Conservation (phyloP, 441 rosid genomes). For the Lepidium campestre region DNA sequence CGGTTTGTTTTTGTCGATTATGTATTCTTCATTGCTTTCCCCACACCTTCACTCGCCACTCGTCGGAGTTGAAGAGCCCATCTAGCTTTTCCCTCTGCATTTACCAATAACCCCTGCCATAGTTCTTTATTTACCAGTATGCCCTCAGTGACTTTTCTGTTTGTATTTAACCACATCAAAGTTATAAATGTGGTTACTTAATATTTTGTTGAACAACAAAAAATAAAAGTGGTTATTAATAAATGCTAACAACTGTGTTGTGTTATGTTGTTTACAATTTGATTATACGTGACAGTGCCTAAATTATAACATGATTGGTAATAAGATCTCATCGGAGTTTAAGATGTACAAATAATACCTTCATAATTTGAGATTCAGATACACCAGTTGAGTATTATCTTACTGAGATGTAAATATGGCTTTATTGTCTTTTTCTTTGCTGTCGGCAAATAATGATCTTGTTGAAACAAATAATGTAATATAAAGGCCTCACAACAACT, state of each 20-base stretch:
- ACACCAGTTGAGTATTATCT: neutral
- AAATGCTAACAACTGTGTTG: neutral
- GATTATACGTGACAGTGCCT: neutral
- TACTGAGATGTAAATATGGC: neutral
- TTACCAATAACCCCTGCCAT: conserved; percentile 2
- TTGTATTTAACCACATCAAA: neutral
- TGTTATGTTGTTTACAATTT: neutral
- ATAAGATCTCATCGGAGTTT: neutral
- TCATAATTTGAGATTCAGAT: neutral
- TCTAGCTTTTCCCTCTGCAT: neutral
- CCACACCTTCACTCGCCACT: conserved; percentile 29
- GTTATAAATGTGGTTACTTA: too few relatives aligned
- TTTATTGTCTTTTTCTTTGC: neutral
- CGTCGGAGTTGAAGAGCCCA: conserved; percentile 27
- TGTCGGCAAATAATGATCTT: conserved; percentile 3
- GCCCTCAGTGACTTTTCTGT: conserved; percentile 3
- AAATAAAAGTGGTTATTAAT: neutral
- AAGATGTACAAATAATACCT: neutral
- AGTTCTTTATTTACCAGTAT: conserved; percentile 4
- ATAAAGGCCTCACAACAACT: neutral
- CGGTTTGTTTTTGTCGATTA: conserved; percentile 30
- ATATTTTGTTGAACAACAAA: too few relatives aligned
- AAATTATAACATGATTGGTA: neutral
- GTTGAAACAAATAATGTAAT: neutral
- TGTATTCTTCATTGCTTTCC: conserved; percentile 9